These are phyloP conservation scores for Daedaleopsis nitida DNA, from an alignment of 768 basidiomycete genomes.

Conservation along the genomic window DNA sequence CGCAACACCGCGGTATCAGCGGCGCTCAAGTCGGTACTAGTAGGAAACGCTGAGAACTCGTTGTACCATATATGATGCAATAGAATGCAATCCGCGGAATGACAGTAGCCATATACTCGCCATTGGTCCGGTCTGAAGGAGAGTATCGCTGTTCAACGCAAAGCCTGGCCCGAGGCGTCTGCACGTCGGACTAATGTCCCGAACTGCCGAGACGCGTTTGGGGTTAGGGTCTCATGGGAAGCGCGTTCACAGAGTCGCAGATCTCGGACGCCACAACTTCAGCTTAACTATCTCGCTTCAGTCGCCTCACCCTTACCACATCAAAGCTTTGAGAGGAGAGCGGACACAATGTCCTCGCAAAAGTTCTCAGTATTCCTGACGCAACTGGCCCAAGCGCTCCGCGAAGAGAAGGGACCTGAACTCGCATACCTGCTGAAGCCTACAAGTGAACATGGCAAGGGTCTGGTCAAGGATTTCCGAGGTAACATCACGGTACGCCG, in stretches of 20 bases:
- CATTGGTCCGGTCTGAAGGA: no score
- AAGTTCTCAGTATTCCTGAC: constrained; percentile 62
- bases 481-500: constrained; percentile 47
- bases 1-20: not conserved
- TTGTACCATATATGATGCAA: no score
- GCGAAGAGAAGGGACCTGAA: constrained; percentile 65
- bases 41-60: no score
- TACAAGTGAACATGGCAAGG: constrained; percentile 76
- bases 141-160: no score
- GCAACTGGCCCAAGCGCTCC: constrained; percentile 62
- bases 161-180: no score
- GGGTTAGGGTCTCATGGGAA: no score
- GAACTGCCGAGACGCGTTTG: no score
- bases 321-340: not conserved
- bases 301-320: not conserved
- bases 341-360: constrained; percentile 21
- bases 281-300: not conserved
- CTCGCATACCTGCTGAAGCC: constrained; percentile 76
- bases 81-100: no score
- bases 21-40: constrained; percentile 1
- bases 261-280: no score
- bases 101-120: no score
- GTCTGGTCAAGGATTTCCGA: constrained; percentile 70
- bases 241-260: no score
- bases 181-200: no score